Evolutionary conservation across 768 basidiomycete genomes (phyloP).

Genomic region (Pleurotus giganteus): DNA sequence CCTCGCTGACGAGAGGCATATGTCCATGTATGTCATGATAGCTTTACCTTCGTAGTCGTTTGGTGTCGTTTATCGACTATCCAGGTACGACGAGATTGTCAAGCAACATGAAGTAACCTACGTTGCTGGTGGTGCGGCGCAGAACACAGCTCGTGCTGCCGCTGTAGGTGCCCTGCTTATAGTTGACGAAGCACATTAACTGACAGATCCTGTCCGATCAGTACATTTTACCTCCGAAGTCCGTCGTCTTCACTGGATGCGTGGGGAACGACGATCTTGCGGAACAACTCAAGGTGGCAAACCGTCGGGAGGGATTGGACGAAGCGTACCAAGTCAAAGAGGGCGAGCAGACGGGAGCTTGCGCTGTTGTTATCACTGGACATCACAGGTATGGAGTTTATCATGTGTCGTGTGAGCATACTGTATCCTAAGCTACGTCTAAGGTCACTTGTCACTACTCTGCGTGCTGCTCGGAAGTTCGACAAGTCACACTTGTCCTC

Average conservation of each 20-base stretch:
- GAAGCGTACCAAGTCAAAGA: conserved; percentile 86
- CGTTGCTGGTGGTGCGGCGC: conserved; percentile 94
- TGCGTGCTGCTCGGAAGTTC: conserved; percentile 89
- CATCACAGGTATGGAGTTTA: conserved; percentile 70
- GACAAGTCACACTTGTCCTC: conserved; percentile 74
- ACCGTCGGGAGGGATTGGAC: conserved; percentile 85
- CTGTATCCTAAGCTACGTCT: not conserved
- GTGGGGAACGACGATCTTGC: conserved; percentile 91
- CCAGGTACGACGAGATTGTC: conserved; percentile 85
- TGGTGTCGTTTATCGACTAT: not conserved
- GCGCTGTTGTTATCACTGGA: conserved; percentile 91
- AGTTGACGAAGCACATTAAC: not conserved
- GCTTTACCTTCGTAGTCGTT: not conserved
- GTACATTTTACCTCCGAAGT: conserved; percentile 85
- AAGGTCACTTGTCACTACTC: conserved; percentile 88
- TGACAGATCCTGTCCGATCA: conserved; percentile 26
- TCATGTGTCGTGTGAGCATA: not conserved
- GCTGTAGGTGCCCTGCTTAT: conserved; percentile 58
- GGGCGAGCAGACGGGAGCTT: conserved; percentile 89
- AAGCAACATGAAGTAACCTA: conserved; percentile 75
- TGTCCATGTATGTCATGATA: conserved; percentile 59
- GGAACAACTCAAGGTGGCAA: conserved; percentile 81
- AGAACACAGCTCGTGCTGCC: conserved; percentile 93
- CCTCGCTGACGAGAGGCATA: conserved; percentile 85
- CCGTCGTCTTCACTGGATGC: conserved; percentile 90